Evolutionary conservation across 305 asterid genomes (phyloP).

Genomic region (Fraxinus platypoda): DNA sequence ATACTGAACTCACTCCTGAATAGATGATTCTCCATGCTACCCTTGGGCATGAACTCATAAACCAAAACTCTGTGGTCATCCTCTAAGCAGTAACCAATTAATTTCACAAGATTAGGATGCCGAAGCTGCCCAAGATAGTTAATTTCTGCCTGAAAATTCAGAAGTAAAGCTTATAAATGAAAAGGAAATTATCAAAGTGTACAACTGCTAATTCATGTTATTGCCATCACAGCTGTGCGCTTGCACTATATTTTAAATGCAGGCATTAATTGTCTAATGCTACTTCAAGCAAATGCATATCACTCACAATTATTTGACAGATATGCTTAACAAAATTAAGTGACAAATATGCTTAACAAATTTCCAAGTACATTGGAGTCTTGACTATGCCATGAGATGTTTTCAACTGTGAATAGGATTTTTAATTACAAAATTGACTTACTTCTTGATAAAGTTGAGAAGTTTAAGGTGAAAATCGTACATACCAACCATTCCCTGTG

Average conservation of each 20-base stretch:
- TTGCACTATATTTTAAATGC: background rate
- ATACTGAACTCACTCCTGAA: conserved; percentile 69
- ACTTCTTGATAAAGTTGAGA: background rate
- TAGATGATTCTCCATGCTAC: conserved; percentile 97
- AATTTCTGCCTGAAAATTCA: conserved; percentile 71
- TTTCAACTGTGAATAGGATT: background rate
- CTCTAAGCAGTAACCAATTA: conserved; percentile 87
- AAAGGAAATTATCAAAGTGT: background rate
- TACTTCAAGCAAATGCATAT: background rate
- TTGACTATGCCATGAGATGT: background rate
- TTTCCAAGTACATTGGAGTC: background rate
- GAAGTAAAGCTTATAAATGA: conserved; percentile 9
- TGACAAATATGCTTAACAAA: background rate
- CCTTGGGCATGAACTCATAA: conserved; percentile 93
- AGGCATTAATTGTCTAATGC: background rate
- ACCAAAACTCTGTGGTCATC: conserved; percentile 88
- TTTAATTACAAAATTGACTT: background rate
- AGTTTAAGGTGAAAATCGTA: conserved; percentile 3
- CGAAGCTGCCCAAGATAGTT: conserved; percentile 84
- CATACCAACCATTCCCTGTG: conserved; percentile 97
- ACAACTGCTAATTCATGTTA: background rate
- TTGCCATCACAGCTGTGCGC: background rate
- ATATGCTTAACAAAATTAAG: background rate
- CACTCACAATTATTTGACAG: background rate
- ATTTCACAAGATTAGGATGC: conserved; percentile 80